These are phyloP conservation scores for Metschnikowia picachoensis DNA, from an alignment of 805 yeast genomes.

Conservation along the genomic window DNA sequence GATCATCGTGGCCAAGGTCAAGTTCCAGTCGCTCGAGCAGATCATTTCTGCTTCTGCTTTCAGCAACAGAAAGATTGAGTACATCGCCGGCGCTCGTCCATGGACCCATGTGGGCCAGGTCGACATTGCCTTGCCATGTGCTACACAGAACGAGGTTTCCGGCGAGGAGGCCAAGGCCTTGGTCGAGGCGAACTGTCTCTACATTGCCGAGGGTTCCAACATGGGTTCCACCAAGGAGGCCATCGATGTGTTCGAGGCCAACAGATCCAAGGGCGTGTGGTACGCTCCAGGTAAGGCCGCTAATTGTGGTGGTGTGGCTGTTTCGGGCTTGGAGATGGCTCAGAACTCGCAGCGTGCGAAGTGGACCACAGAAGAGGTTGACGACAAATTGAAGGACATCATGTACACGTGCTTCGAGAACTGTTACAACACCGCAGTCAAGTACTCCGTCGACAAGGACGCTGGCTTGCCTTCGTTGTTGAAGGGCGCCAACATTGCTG, in stretches of 20 bases:
- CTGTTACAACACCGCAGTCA: constrained; percentile 83
- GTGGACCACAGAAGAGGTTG: constrained; percentile 94
- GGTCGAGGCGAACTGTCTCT: constrained; percentile 87
- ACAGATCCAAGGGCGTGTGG: constrained; percentile 74
- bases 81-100: constrained; percentile 92
- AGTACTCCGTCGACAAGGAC: constrained; percentile 70
- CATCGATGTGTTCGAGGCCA: constrained; percentile 87
- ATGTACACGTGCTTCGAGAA: constrained; percentile 91
- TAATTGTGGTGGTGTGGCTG: constrained; percentile 99
- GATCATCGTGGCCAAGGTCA: constrained; percentile 73
- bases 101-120: constrained; percentile 90
- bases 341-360: constrained; percentile 93
- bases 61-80: constrained; percentile 60
- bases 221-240: constrained; percentile 99
- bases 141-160: constrained; percentile 96
- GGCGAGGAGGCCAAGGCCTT: constrained; percentile 96
- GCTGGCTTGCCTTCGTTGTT: constrained; percentile 84
- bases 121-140: constrained; percentile 96
- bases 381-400: constrained; percentile 81
- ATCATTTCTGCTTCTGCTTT: constrained; percentile 58
- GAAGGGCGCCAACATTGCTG: constrained; percentile 99
- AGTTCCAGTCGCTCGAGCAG: constrained; percentile 70
- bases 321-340: constrained; percentile 98
- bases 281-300: constrained; percentile 99
- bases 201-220: constrained; percentile 97